Percentiles rank a stretch among this genome's conserved stretches.
These are phyloP conservation scores for Massariosphaeria phaeospora DNA, from an alignment of 495 filamentous ascomycete species.

Conservation along the genomic window DNA sequence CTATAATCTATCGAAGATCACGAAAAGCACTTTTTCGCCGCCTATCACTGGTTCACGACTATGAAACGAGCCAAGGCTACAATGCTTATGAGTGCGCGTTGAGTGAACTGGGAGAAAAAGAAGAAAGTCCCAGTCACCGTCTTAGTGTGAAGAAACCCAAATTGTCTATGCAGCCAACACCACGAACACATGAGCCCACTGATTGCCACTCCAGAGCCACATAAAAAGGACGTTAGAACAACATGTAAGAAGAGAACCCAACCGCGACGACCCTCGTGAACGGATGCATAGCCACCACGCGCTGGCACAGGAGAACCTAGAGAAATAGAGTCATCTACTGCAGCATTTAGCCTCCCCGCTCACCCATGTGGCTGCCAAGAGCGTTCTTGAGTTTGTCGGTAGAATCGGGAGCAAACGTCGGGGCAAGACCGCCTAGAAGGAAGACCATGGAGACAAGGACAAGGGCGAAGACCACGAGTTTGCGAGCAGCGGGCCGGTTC, in stretches of 20 bases:
- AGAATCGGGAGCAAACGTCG: conserved; percentile 21
- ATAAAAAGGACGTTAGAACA: conserved; percentile 14
- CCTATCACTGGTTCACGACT: too few species aligned
- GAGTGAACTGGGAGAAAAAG: conserved; percentile 1
- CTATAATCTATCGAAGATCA: conserved; percentile 17
- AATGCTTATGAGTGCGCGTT: conserved; percentile 20
- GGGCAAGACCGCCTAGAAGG: conserved; percentile 54
- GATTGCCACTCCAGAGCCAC: conserved; percentile 13
- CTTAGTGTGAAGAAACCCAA: background rate
- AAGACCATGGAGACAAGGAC: conserved; percentile 63
- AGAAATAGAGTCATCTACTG: too few species aligned
- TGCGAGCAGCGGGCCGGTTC: conserved; percentile 66
- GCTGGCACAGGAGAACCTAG: background rate
- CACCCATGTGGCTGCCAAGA: conserved; percentile 21
- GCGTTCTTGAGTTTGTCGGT: conserved; percentile 7
- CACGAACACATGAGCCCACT: conserved; percentile 7
- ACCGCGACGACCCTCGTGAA: too few species aligned
- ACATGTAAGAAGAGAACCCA: conserved; percentile 18
- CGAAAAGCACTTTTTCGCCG: conserved; percentile 23
- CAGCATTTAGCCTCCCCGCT: background rate
- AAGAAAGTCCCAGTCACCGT: conserved; percentile 6
- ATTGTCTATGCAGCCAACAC: conserved; percentile 27
- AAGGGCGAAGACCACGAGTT: conserved; percentile 62
- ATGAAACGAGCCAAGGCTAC: conserved; percentile 4
- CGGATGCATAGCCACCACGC: too few species aligned